Evolutionary conservation across 1,139 yeast genomes (phyloP), one percentile per base, ranked within the genome.

Genomic region (Debaryomycetaceae sp.): DNA sequence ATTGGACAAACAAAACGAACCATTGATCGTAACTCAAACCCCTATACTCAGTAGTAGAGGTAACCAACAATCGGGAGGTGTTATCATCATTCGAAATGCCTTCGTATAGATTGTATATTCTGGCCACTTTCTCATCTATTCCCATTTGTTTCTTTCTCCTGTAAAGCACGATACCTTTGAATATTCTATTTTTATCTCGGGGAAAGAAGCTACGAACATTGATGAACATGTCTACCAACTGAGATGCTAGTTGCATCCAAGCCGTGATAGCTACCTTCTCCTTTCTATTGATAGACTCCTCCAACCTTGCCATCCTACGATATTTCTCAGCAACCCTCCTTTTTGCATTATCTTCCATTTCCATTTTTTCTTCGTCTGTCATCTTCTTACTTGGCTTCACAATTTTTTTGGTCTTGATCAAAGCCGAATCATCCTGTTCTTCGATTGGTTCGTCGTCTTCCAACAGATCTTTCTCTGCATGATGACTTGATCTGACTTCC

Each of bases 171-270:
- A 83, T 82, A 31, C 93, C 91, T 45, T 80, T 81, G 58, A 87
- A 86, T 24, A 75, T 74, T 47, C 83, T 79, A 22, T 83, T 83
- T 46, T 83, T 78, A 56, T 88, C 95, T 41, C 81, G 73, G 1
- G 93, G 88, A 58, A 87, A 91, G 53, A 93, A 87, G 54, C 81
- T 81, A 46, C 84, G 78, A 6, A 88, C 90, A 45, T 83, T 80
- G 30, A 86, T 79, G 59, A 93, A 91, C 51, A 87, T 81, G 57
- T 88, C 96, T 40, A 91, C 81, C 45, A 95, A 72, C 50, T 87
- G 95, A 3, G 87, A 79, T 0, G 95, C 97, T 9, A 85, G 71
- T 50, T 89, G 89, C 53, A 87, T 76, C 98, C 98, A 93, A 9
- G 89, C 81, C 11, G 78, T 72, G 0, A 83, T 79, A 5, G 95